These are phyloP conservation scores for Monosporascus cannonballus DNA, from an alignment of 2,329 filamentous ascomycete genomes.

Conservation along the genomic window DNA sequence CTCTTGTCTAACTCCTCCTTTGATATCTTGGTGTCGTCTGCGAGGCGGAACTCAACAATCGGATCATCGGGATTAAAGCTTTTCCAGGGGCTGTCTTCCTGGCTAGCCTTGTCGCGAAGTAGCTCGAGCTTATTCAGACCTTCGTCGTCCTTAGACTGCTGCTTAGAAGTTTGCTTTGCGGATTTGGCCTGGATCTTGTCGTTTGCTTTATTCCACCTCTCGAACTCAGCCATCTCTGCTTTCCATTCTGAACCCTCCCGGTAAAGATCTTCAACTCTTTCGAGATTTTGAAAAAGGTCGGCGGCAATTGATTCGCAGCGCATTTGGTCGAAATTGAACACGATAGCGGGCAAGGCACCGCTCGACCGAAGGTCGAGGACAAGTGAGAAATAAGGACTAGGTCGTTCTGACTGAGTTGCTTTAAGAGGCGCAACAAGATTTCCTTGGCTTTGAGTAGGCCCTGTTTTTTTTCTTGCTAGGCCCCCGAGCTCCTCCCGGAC, in stretches of 20 bases:
- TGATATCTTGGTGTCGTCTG: conserved; percentile 53
- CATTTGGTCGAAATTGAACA: conserved; percentile 70
- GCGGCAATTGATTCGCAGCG: conserved; percentile 56
- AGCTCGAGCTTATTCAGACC: conserved; percentile 50
- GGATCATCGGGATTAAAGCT: conserved; percentile 62
- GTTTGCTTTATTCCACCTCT: conserved; percentile 47
- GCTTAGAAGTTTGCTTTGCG: conserved; percentile 27
- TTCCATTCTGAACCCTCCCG: conserved; percentile 56
- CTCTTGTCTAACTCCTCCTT: conserved; percentile 53
- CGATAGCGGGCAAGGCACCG: conserved; percentile 63
- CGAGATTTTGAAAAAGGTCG: conserved; percentile 45
- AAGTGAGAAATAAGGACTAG: conserved; percentile 38
- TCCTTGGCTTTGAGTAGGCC: neutral
- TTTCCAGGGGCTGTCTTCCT: conserved; percentile 52
- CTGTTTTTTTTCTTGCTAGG: neutral
- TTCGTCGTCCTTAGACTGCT: conserved; percentile 33
- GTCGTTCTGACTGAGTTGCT: neutral
- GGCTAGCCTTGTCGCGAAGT: conserved; percentile 47
- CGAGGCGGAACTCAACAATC: conserved; percentile 59
- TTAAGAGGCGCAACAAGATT: conserved; percentile 5
- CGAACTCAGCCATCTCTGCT: conserved; percentile 49
- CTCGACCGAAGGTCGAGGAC: conserved; percentile 55
- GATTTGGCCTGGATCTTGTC: conserved; percentile 30
- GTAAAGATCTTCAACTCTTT: conserved; percentile 48
- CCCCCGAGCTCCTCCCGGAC: conserved; percentile 39